Percentiles rank a stretch among this genome's conserved stretches.
phyloP scores from a whole-genome alignment of 2,329 filamentous ascomycete genomes.

The Penicillium frequentans region DNA sequence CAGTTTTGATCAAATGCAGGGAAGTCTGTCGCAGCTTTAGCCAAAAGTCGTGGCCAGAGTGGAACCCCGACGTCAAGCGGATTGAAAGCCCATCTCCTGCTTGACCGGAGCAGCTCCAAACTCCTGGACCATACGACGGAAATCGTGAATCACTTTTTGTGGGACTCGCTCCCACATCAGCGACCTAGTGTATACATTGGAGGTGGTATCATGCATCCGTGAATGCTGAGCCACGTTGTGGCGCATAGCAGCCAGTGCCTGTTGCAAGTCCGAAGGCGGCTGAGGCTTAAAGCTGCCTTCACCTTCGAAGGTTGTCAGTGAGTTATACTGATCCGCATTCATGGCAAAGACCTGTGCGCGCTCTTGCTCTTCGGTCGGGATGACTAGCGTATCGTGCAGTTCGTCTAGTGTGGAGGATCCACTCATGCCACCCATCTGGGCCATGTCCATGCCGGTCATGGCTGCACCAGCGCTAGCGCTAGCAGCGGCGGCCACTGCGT shows the following conservation, averaged over 20 bases:
- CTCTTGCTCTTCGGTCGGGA: slow-evolving; percentile 79
- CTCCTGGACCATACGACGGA: slow-evolving; percentile 86
- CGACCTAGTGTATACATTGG: slow-evolving; percentile 89
- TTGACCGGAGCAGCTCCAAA: slow-evolving; percentile 49
- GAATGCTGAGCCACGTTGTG: slow-evolving; percentile 63
- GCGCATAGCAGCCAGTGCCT: slow-evolving; percentile 78
- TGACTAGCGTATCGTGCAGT: slow-evolving; percentile 67
- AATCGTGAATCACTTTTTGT: slow-evolving; percentile 85
- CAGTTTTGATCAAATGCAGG: slow-evolving; percentile 2
- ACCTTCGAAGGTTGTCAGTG: slow-evolving; percentile 70
- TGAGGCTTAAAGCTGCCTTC: slow-evolving; percentile 39
- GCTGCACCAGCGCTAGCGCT: slow-evolving; percentile 28
- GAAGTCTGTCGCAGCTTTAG: not conserved
- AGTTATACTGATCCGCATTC: slow-evolving; percentile 84
- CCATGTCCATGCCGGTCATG: slow-evolving; percentile 41
- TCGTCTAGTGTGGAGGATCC: slow-evolving; percentile 56
- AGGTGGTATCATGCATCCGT: slow-evolving; percentile 56
- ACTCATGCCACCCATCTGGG: slow-evolving; percentile 32
- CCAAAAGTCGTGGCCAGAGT: not conserved
- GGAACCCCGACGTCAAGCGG: not conserved
- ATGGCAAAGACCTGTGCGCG: slow-evolving; percentile 86
- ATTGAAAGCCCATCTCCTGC: slow-evolving; percentile 28
- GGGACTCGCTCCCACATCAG: slow-evolving; percentile 94
- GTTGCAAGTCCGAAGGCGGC: slow-evolving; percentile 45
- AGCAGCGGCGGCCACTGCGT: slow-evolving; percentile 25